Evolutionary conservation across 2,329 filamentous ascomycete genomes (phyloP), one percentile per base, ranked within the genome.

Genomic region (Botrytis deweyae): DNA sequence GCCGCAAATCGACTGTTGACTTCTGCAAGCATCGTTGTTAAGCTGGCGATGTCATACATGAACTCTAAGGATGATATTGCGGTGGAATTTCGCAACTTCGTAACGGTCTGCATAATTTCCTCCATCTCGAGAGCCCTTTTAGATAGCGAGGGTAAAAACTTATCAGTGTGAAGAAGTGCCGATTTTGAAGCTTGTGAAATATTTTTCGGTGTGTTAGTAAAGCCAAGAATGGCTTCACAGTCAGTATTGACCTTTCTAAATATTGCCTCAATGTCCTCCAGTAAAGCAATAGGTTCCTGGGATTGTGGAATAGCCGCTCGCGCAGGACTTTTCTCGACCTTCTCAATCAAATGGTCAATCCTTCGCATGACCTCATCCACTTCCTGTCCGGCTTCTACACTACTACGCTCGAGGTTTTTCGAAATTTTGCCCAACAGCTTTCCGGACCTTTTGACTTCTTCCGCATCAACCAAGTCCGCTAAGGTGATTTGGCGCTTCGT

Each of bases 181-280:
- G 87, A 88, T 79, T 89, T 91, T 33, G 90, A 91, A 12, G 87
- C 89, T 78, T 90, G 89, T 1, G 86, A 84, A 25, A 90, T 80
- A 76, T 90, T 89, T 77, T 90, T 91, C n/a, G 90, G 85, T 59
- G 90, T 90, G 76, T 89, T 89, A 1, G 89, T 85, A 76, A 94
- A 91, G 9, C 88, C 87, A 63, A 94, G 85, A 18, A 94, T 89
- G 77, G 93, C 91, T 77, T 94, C 91, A 80, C 94, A 93, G 82
- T 98, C 96, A 9, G 91, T 93, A 66, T 91, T 90, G 68, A 99
- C 92, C 83, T 98, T 98, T 79, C 90, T 94, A 70, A 91, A 91
- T 72, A 98, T 87, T 0, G 93, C 92, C 80, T 95, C 91, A 62
- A 98, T 94, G 81, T 98, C 96, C 75, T 94, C 88, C 68, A 96